Percentiles rank a stretch among this genome's conserved stretches.
Conservation (phyloP, 1,139 yeast species). For the Diutina ranongensis region DNA sequence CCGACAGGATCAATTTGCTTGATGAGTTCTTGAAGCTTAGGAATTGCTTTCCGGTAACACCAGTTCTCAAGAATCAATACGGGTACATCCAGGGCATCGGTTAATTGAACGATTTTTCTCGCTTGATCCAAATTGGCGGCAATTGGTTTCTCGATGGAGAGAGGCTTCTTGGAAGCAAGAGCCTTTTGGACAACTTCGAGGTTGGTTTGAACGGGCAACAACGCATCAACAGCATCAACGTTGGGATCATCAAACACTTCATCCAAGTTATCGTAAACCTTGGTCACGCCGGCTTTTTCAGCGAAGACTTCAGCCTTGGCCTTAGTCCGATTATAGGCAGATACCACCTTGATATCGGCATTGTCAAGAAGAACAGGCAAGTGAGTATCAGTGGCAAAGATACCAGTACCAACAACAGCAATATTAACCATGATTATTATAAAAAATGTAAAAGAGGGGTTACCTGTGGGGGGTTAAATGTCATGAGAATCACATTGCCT, state of each 20-base stretch:
- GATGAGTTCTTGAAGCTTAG: conserved; percentile 19
- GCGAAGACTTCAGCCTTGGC: conserved; percentile 77
- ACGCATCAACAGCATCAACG: conserved; percentile 69
- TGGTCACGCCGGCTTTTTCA: conserved; percentile 39
- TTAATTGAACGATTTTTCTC: conserved; percentile 55
- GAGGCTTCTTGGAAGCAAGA: conserved; percentile 61
- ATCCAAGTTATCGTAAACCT: conserved; percentile 55
- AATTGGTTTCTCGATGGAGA: conserved; percentile 80
- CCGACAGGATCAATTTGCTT: conserved; percentile 47
- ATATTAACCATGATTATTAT: conserved; percentile 24
- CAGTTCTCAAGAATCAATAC: conserved; percentile 77
- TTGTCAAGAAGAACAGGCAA: conserved; percentile 55
- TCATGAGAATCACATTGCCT: too few relatives aligned
- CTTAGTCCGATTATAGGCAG: conserved; percentile 74
- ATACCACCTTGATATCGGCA: conserved; percentile 24
- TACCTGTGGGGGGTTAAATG: too few relatives aligned
- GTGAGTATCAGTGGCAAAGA: conserved; percentile 77
- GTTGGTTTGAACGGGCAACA: conserved; percentile 78
- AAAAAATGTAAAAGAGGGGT: too few relatives aligned
- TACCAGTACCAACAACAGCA: conserved; percentile 85
- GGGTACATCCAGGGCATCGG: conserved; percentile 50
- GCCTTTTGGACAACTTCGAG: conserved; percentile 56
- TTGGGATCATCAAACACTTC: conserved; percentile 48
- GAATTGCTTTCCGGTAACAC: conserved; percentile 53
- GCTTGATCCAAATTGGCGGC: conserved; percentile 81